These are phyloP conservation scores for Silene uniflora DNA, from an alignment of 148 eudicot genomes.

Conservation along the genomic window DNA sequence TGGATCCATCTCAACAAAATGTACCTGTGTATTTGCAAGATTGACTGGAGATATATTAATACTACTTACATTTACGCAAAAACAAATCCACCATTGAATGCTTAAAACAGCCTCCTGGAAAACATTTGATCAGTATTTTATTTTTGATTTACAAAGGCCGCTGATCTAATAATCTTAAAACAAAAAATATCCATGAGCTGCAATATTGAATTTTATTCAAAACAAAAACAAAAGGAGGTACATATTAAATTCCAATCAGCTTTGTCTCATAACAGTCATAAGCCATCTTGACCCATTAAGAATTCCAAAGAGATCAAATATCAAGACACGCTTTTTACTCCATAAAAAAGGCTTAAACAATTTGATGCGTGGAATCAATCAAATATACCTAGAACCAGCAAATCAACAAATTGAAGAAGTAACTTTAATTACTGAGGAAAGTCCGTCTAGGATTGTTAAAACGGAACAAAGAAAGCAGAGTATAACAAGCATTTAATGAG, in stretches of 20 bases:
- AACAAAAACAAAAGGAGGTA: no score
- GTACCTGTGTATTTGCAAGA: constrained; percentile 45
- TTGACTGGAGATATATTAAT: not conserved
- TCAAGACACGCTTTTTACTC: not conserved
- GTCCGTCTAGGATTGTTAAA: not conserved
- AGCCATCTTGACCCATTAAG: no score
- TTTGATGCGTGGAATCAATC: not conserved
- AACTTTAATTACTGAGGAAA: no score
- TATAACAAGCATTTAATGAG: not conserved
- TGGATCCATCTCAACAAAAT: constrained; percentile 98
- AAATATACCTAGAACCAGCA: no score
- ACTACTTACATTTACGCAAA: not conserved
- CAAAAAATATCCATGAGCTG: no score
- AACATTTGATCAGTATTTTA: not conserved
- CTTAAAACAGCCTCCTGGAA: not conserved
- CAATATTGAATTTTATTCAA: no score
- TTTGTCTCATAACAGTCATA: no score
- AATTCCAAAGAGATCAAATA: no score
- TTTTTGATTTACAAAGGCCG: not conserved
- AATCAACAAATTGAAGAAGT: not conserved
- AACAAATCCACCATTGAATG: not conserved
- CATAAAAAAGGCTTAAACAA: not conserved
- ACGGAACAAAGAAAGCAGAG: not conserved
- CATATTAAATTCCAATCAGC: no score
- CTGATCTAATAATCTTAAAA: not conserved